These are phyloP conservation scores for Cutaneotrichosporon arboriforme DNA, from an alignment of 1,284 basidiomycete genomes.

Conservation along the genomic window DNA sequence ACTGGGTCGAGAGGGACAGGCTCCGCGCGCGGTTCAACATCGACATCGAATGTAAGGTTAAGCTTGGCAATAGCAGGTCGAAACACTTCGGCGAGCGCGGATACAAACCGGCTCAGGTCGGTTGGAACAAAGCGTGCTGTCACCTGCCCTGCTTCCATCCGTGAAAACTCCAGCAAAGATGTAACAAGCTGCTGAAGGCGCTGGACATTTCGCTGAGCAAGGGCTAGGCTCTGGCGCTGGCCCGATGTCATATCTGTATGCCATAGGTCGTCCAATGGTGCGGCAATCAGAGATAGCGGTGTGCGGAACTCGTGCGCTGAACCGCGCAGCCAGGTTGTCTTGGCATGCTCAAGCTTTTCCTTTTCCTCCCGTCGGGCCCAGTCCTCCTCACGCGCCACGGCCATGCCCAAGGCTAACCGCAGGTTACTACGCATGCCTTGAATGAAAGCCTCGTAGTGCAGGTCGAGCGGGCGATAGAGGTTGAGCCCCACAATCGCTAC, in stretches of 20 bases:
- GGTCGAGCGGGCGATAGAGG: constrained; percentile 35
- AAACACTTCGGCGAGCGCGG: constrained; percentile 46
- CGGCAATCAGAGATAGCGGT: constrained; percentile 37
- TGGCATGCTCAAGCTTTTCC: constrained; percentile 45
- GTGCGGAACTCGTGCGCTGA: constrained; percentile 46
- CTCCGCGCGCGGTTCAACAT: constrained; percentile 6
- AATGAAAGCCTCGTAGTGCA: constrained; percentile 39
- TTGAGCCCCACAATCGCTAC: constrained; percentile 49
- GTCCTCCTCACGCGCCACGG: constrained; percentile 43
- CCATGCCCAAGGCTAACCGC: constrained; percentile 28
- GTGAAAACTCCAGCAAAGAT: constrained; percentile 41
- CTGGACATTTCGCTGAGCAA: constrained; percentile 40
- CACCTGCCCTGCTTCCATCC: constrained; percentile 40
- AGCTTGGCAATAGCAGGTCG: constrained; percentile 30
- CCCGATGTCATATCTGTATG: constrained; percentile 22
- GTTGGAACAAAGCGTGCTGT: constrained; percentile 41
- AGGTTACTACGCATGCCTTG: constrained; percentile 36
- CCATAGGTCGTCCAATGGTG: constrained; percentile 31
- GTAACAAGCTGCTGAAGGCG: constrained; percentile 39
- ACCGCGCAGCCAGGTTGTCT: constrained; percentile 42
- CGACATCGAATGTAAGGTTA: neutral
- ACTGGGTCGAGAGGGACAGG: constrained; percentile 42
- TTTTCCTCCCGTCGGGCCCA: constrained; percentile 36
- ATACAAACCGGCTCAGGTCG: constrained; percentile 38
- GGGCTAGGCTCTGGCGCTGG: constrained; percentile 12